A percentile compares a stretch with the other conserved stretches of the same genome.
Conservation (phyloP, 2,329 filamentous ascomycete species). For the Colletotrichum sp. region DNA sequence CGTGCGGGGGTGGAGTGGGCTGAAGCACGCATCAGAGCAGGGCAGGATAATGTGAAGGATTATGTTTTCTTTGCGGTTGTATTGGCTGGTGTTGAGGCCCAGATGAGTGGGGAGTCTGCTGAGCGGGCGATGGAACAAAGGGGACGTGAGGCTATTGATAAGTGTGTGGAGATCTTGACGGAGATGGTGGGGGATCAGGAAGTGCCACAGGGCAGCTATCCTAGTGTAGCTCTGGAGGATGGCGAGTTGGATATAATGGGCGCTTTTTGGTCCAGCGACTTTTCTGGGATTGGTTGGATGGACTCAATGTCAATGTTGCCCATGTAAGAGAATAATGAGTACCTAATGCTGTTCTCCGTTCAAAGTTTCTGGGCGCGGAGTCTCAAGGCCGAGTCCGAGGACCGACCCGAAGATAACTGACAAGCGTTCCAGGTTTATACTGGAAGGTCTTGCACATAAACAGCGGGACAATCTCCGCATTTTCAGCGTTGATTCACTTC, state of each 20-base stretch:
- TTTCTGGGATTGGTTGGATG: neutral
- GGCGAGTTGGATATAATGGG: neutral
- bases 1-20: slow-evolving; percentile 33
- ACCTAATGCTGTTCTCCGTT: neutral
- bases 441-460: neutral
- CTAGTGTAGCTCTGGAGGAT: neutral
- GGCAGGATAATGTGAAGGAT: slow-evolving; percentile 48
- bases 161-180: neutral
- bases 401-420: neutral
- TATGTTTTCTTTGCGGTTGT: slow-evolving; percentile 24
- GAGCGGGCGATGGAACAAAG: neutral
- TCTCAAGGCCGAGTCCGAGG: neutral
- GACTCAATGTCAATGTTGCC: neutral
- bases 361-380: neutral
- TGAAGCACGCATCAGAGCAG: slow-evolving; percentile 38
- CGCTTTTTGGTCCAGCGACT: neutral
- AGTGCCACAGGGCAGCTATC: neutral
- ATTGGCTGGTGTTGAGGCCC: neutral
- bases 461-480: neutral
- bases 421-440: neutral
- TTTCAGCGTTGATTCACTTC: neutral
- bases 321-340: neutral
- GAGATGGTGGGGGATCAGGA: neutral
- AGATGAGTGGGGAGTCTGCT: neutral
- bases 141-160: neutral